These are phyloP conservation scores for Paracoccidioides lutzii DNA, from an alignment of 2,329 filamentous ascomycete species.

Conservation along the genomic window DNA sequence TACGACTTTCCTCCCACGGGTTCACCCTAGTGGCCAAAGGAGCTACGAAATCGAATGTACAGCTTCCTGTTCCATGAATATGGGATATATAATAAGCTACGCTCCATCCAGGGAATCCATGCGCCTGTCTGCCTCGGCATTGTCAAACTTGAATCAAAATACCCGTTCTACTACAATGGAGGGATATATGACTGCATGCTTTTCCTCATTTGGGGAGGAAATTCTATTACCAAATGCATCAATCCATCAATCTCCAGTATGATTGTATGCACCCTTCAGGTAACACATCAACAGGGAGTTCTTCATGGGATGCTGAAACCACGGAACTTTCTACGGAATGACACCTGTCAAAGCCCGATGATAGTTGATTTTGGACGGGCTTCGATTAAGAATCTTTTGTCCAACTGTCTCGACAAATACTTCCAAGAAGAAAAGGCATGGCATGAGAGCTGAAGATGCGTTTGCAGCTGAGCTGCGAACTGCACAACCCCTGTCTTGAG, in stretches of 20 bases:
- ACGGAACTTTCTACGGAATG: constrained; percentile 3
- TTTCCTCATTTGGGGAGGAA: constrained; percentile 4
- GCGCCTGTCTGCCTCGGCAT: constrained; percentile 5
- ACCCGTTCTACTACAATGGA: constrained; percentile 3
- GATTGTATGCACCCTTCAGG: not conserved
- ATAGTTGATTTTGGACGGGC: constrained; percentile 2
- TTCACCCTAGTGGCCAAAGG: constrained; percentile 2
- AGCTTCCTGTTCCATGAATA: constrained; percentile 1
- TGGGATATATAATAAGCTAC: not conserved
- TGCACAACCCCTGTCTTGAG: not conserved
- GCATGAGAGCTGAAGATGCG: not conserved
- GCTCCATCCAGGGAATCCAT: constrained; percentile 1
- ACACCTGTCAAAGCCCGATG: not conserved
- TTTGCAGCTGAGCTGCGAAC: not conserved
- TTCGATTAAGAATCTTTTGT: not conserved
- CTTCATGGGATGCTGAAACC: constrained; percentile 4
- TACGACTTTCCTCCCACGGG: too few relatives aligned
- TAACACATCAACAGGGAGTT: constrained; percentile 1
- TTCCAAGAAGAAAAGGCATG: not conserved
- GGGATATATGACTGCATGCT: constrained; percentile 5
- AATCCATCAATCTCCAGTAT: not conserved
- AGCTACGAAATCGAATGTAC: not conserved
- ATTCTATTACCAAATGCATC: not conserved
- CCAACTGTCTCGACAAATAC: not conserved
- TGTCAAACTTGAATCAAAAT: not conserved